Percentiles rank a stretch among this genome's conserved stretches.
phyloP scores from a whole-genome alignment of 2,329 filamentous ascomycete species.

The Samsoniella hepiali region DNA sequence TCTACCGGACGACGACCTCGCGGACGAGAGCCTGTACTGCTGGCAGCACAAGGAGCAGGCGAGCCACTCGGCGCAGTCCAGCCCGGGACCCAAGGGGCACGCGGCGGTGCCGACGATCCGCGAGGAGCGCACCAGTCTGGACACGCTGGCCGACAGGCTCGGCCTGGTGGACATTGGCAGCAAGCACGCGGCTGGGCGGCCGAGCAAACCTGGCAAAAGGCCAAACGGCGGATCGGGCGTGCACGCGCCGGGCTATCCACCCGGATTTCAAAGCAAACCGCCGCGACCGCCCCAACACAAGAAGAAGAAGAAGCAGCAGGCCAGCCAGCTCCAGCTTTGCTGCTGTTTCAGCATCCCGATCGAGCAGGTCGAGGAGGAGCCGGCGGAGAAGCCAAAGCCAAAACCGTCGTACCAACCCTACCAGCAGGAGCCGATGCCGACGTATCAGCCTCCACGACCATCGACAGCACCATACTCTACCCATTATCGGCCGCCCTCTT shows the following conservation, averaged over 20 bases:
- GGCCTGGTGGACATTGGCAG: slow-evolving; percentile 67
- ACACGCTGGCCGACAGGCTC: slow-evolving; percentile 78
- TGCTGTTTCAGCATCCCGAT: slow-evolving; percentile 52
- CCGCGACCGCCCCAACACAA: slow-evolving; percentile 25
- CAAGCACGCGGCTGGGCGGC: slow-evolving; percentile 29
- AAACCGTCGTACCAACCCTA: slow-evolving; percentile 16
- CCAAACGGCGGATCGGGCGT: not conserved
- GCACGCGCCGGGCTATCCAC: not conserved
- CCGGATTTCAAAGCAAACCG: not conserved
- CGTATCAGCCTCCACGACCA: slow-evolving; percentile 20
- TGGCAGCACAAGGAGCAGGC: slow-evolving; percentile 96
- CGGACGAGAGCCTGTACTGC: slow-evolving; percentile 70
- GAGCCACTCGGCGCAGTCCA: slow-evolving; percentile 42
- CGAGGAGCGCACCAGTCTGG: slow-evolving; percentile 71
- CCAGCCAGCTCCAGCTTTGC: slow-evolving; percentile 40
- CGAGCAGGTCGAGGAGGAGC: slow-evolving; percentile 38
- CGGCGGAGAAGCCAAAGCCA: slow-evolving; percentile 14
- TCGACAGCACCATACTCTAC: slow-evolving; percentile 25
- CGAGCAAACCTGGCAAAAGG: slow-evolving; percentile 2
- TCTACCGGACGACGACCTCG: slow-evolving; percentile 41
- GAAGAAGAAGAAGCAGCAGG: slow-evolving; percentile 27
- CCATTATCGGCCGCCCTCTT: slow-evolving; percentile 21
- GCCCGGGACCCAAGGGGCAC: slow-evolving; percentile 39
- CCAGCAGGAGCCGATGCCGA: slow-evolving; percentile 26
- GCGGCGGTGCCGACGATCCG: slow-evolving; percentile 49